Base-by-base conservation (phyloP, 257 asterid species). In the Gentiana dahurica region DNA sequence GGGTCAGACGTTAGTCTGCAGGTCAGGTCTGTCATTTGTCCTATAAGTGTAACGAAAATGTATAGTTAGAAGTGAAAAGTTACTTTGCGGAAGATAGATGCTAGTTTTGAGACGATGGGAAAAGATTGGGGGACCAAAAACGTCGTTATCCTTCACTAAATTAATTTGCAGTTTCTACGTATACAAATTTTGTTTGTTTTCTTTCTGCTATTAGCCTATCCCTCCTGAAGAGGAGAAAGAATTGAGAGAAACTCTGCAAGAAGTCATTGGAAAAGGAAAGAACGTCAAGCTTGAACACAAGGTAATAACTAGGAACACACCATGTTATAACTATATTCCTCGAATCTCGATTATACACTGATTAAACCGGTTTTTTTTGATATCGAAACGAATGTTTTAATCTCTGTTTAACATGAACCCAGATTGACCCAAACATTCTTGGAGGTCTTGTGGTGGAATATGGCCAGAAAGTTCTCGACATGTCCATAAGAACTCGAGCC, bases 401-500 rank as follows among this genome's bases (percentile, higher is more conserved):
- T 63, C 45, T 33, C 53, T 67, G 60, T 51, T 54, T 12, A 49
- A 1, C 2, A 61, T 5, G 15, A 4, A 70, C 75, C 39, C 84
- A 92, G 97, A 78, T 83, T 72, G 95, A 92, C 69, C 86, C 95
- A 49, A 88, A 71, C 78, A 92, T 92, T 78, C 94, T 92, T 35
- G 99, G 99, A 54, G 97, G 98, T 57, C 78, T 91, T 13, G 77
- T 91, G 55, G 87, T 91, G 57, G 98, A 85, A 71, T 85, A 85
- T 38, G 66, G 71, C 0, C 90, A 83, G 52, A 88, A 85, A 64
- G 91, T 92, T 12, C 84, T 88, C 41, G 97, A 92, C 83, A 83
- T 92, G 95, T 88, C 99, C 15, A 88, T 88, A 64, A 83, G 51
- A 93, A 83, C 94, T 3, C 64, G 95, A 79, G 97, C 97, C 15